Evolutionary conservation across 2,329 filamentous ascomycete genomes (phyloP).

Genomic region (Amesomyces nigricolor): DNA sequence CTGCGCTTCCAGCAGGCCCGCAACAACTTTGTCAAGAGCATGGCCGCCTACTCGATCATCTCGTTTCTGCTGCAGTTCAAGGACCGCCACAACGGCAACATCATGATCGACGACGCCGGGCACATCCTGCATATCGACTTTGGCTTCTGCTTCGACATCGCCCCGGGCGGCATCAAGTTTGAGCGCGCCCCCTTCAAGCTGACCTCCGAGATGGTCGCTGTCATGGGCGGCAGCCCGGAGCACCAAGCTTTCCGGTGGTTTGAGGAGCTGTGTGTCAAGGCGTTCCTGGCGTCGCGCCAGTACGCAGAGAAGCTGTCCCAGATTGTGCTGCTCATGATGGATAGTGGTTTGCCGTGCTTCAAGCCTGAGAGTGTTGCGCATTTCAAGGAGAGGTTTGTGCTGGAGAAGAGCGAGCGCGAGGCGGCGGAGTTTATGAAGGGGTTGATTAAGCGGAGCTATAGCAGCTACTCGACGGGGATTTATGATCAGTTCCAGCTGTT

Average conservation of each 20-base stretch:
- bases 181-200: constrained; percentile 98
- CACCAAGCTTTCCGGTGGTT: constrained; percentile 93
- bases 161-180: constrained; percentile 92
- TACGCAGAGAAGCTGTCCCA: constrained; percentile 85
- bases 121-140: constrained; percentile 99
- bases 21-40: constrained; percentile 97
- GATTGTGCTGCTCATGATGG: constrained; percentile 91
- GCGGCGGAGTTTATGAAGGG: constrained; percentile 92
- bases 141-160: constrained; percentile 99
- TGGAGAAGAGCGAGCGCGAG: constrained; percentile 86
- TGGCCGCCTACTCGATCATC: constrained; percentile 97
- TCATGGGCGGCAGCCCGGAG: constrained; percentile 84
- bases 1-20: constrained; percentile 91
- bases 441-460: constrained; percentile 82
- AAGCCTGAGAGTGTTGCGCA: constrained; percentile 92
- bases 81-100: constrained; percentile 97
- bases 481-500: constrained; percentile 98
- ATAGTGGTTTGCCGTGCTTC: constrained; percentile 93
- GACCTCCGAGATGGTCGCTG: constrained; percentile 95
- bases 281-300: constrained; percentile 81
- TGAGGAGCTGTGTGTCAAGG: constrained; percentile 92
- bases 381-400: constrained; percentile 86
- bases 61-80: constrained; percentile 98
- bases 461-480: constrained; percentile 84
- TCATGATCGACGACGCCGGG: constrained; percentile 96